Percentiles rank a stretch among this genome's conserved stretches.
These are phyloP conservation scores for Lactarius pseudohatsudake DNA, from an alignment of 768 basidiomycete genomes.

Conservation along the genomic window DNA sequence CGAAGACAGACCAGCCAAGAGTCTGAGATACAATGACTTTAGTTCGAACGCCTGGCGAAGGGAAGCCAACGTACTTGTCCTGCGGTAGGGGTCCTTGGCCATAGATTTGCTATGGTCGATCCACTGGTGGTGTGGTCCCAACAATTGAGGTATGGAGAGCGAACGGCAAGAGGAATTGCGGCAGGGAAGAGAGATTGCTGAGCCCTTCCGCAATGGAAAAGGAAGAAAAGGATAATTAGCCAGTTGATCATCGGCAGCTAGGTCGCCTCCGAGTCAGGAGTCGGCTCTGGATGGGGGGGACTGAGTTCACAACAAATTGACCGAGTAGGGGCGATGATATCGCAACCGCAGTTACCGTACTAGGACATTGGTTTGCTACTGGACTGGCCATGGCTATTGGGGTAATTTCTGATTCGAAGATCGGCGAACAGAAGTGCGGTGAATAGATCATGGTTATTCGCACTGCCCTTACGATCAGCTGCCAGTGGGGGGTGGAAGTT, in stretches of 20 bases:
- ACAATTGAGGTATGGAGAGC: constrained; percentile 33
- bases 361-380: too few relatives aligned
- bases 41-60: background rate
- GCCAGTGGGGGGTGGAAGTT: too few relatives aligned
- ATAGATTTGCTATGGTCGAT: constrained; percentile 9
- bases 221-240: background rate
- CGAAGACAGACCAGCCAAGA: constrained; percentile 20
- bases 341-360: too few relatives aligned
- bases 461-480: too few relatives aligned
- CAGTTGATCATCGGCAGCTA: background rate
- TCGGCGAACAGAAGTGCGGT: too few relatives aligned
- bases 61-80: background rate
- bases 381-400: too few relatives aligned
- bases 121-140: constrained; percentile 27
- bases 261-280: too few relatives aligned
- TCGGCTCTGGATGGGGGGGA: too few relatives aligned
- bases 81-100: constrained; percentile 26
- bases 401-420: too few relatives aligned
- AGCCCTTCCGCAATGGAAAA: background rate
- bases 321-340: too few relatives aligned
- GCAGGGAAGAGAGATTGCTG: constrained; percentile 29
- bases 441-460: too few relatives aligned
- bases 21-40: background rate
- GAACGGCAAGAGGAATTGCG: constrained; percentile 32
- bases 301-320: too few relatives aligned